These are phyloP conservation scores for Peterozyma toletana DNA, from an alignment of 805 yeast species.

Conservation along the genomic window DNA sequence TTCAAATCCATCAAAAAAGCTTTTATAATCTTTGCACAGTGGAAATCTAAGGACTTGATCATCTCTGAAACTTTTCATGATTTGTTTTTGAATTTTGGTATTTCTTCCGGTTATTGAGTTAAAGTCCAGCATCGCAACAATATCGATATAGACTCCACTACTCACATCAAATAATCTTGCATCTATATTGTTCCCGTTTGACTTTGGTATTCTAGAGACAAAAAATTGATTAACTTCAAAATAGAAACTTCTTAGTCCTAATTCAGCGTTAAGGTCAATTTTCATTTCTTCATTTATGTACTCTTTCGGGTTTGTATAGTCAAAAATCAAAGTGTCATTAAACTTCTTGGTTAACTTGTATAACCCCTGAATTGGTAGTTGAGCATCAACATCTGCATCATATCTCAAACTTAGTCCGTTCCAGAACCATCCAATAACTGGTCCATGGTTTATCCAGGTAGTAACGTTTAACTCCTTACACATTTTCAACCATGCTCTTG, in stretches of 20 bases:
- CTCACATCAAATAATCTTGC: constrained; percentile 45
- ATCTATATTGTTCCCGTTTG: constrained; percentile 47
- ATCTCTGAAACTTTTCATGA: not conserved
- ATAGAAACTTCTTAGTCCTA: constrained; percentile 21
- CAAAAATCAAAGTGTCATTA: constrained; percentile 44
- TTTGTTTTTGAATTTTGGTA: not conserved
- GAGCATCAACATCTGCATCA: constrained; percentile 58
- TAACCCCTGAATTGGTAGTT: constrained; percentile 40
- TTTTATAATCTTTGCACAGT: not conserved
- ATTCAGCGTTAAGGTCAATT: constrained; percentile 10
- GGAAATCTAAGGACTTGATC: constrained; percentile 1
- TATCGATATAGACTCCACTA: constrained; percentile 38
- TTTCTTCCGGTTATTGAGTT: not conserved
- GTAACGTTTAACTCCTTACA: constrained; percentile 31
- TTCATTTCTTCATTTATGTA: constrained; percentile 4
- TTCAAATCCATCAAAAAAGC: not conserved
- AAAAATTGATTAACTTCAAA: constrained; percentile 26
- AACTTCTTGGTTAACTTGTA: constrained; percentile 33
- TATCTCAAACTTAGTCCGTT: constrained; percentile 51
- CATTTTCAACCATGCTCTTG: constrained; percentile 40
- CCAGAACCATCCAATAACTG: constrained; percentile 53
- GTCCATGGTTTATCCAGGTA: constrained; percentile 56
- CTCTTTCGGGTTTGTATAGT: constrained; percentile 14
- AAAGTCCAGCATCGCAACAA: constrained; percentile 24
- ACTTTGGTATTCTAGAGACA: constrained; percentile 24